Evolutionary conservation across 441 rosid genomes (phyloP).

Genomic region (Mallotus japonicus): DNA sequence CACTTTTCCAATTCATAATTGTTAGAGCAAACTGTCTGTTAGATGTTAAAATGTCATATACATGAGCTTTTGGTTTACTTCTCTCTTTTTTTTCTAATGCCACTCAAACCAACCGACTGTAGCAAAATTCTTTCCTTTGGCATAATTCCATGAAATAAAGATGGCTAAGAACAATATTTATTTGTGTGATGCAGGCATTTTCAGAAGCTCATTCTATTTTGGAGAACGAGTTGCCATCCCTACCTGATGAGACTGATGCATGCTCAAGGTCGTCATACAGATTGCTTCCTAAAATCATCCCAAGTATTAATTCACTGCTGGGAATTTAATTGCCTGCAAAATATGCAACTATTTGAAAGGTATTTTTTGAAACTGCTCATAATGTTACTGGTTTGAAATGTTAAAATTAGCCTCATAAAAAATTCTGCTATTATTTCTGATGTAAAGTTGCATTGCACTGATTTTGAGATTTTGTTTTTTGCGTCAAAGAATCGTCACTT

Average conservation of each 20-base stretch:
- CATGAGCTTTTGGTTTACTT: neutral
- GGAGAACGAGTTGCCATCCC: constrained; percentile 70
- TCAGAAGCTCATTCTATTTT: constrained; percentile 87
- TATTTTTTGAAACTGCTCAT: constrained; percentile 9
- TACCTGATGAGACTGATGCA: constrained; percentile 45
- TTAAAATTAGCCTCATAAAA: neutral
- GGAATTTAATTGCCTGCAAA: constrained; percentile 15
- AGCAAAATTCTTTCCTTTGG: neutral
- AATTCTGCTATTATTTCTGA: neutral
- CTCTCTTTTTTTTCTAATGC: neutral
- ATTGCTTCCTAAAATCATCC: constrained; percentile 81
- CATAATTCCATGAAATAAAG: neutral
- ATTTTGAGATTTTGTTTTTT: neutral
- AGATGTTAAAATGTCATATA: neutral
- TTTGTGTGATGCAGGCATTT: constrained; percentile 69
- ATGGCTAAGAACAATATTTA: constrained; percentile 12
- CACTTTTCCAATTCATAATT: neutral
- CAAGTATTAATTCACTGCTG: constrained; percentile 52
- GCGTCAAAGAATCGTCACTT: neutral
- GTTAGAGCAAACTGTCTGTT: neutral
- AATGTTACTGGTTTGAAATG: neutral
- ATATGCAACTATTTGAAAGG: constrained; percentile 24
- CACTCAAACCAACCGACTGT: neutral
- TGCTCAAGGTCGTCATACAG: constrained; percentile 41
- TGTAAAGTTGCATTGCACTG: neutral